A percentile compares a stretch with the other conserved stretches of the same genome.
Conservation (phyloP, 257 asterid species). For the Solanum virginianum region DNA sequence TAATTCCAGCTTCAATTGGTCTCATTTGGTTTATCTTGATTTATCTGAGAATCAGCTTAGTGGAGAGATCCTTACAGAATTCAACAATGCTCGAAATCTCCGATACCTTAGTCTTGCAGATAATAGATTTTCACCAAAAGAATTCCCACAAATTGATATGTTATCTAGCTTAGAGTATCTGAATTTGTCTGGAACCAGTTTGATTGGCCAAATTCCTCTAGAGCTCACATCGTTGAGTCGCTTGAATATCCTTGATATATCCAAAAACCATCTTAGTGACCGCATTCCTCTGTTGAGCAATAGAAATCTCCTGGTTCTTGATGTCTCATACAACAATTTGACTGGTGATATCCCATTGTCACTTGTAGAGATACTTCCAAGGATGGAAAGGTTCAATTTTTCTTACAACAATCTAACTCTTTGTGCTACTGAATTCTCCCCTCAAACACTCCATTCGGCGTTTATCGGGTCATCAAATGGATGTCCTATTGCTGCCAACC, state of each 20-base stretch:
- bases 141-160: constrained; percentile 26
- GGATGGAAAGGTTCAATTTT: constrained; percentile 63
- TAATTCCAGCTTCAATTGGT: constrained; percentile 44
- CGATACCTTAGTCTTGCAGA: constrained; percentile 68
- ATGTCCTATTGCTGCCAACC: constrained; percentile 90
- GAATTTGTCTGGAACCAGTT: constrained; percentile 58
- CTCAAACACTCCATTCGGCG: constrained; percentile 24
- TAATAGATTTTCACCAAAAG: constrained; percentile 59
- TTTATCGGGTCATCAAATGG: constrained; percentile 62
- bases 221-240: constrained; percentile 35
- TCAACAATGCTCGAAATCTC: constrained; percentile 40
- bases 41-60: constrained; percentile 68
- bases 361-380: constrained; percentile 37
- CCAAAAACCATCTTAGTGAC: constrained; percentile 48
- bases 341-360: constrained; percentile 68
- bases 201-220: constrained; percentile 53
- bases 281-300: constrained; percentile 38
- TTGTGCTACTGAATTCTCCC: constrained; percentile 42
- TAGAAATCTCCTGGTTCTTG: constrained; percentile 41
- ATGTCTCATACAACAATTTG: constrained; percentile 73
- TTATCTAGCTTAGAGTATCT: constrained; percentile 55
- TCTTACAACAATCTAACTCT: constrained; percentile 78
- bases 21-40: constrained; percentile 60
- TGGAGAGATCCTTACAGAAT: constrained; percentile 47
- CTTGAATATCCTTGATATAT: constrained; percentile 58